Evolutionary conservation across 495 filamentous ascomycete genomes (phyloP), one percentile per base, ranked within the genome.

Genomic region (Tuber indicum): DNA sequence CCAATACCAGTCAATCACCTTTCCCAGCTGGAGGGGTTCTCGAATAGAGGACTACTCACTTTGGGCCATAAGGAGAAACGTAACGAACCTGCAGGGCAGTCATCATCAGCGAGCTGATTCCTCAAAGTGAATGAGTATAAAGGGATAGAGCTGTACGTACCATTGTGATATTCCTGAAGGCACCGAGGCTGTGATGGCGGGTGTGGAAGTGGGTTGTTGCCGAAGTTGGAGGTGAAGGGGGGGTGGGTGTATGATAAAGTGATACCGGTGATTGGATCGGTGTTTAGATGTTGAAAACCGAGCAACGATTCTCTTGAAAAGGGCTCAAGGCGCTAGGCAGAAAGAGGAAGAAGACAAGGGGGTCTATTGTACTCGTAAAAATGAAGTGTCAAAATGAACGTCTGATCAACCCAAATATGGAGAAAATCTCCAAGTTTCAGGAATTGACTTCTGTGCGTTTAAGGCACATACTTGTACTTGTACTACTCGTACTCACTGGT

Each of bases 1-100:
- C 32, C 49, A 52, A 21, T 44, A 23, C 72, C 8, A 39, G 47
- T 52, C 14, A 66, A 36, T 36, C 26, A 66, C 26, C 36, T 66
- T 66, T 62, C 52, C 52, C 7, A 32, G 52, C n/a, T 4, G 52
- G 26, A 12, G 8, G 58, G 26, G 58, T 36, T 32, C 52, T 66
- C 26, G 1, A 66, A 36, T 0, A 66, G 78, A 26, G 41, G 72
- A 21, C 19, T 36, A 70, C 81, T 75, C 75, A 83, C 81, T 78
- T 83, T 36, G 81, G 81, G 71, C 81, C 81, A 66, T 78, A 74
- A 49, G 77, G 74, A 77, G 81, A 83, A 71, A 58, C 49, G 75
- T 83, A 83, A 75, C 69, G 71, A 72, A 75, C 73, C 81, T 82
- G 75, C 44, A 66, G 72, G 58, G 45, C 42, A 58, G 45, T 47